Base-by-base conservation (phyloP, 805 yeast genomes). In the Cyberlindnera maclurae region DNA sequence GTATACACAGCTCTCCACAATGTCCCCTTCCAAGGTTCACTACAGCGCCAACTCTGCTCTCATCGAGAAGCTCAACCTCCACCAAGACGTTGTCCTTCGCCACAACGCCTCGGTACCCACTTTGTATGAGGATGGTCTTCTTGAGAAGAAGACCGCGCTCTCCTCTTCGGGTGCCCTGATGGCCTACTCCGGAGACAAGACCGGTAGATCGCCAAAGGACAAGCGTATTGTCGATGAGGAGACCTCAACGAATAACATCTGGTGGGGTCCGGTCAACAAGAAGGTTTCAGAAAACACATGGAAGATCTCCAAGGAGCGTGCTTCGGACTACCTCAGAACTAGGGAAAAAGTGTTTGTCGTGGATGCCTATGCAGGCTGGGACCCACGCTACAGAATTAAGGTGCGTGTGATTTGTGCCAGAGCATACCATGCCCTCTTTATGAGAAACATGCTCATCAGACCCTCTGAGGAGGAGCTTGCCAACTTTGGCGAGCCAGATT, bases 261-360 rank as follows among this genome's bases (percentile, higher is more conserved):
- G 98, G 98, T 90, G 98, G 98, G 98, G 98, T 18, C 97, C 97
- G 2, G 98, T 90, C 51, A 90, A 90, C 71, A 87, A 84, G 68
- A 85, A 90, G 67, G 89, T 90, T 53, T 82, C 86, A 44, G 95
- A 87, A 66, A 79, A 81, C 61, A 88, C 96, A 16, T 90, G 97
- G 97, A 77, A 78, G 55, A 88, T 90, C 55, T 85, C 94, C 63
- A 82, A 95, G 63, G 90, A 90, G 54, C 85, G 98, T 68, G 97
- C 98, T 37, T 76, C 89, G 51, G 98, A 90, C 67, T 90, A 89
- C 71, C 75, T 90, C 63, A 84, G 95, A 74, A 90, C 97, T 40
- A 83, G 96, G 68, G 89, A 83, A 55, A 87, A 88, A 63, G 79
- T 93, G 56, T 90, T 83, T 66, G 89, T 90, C 47, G 88, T 90